Evolutionary conservation across 192 early-diverging fungal species (phyloP).

Genomic region (Gamsiella multidivaricata): DNA sequence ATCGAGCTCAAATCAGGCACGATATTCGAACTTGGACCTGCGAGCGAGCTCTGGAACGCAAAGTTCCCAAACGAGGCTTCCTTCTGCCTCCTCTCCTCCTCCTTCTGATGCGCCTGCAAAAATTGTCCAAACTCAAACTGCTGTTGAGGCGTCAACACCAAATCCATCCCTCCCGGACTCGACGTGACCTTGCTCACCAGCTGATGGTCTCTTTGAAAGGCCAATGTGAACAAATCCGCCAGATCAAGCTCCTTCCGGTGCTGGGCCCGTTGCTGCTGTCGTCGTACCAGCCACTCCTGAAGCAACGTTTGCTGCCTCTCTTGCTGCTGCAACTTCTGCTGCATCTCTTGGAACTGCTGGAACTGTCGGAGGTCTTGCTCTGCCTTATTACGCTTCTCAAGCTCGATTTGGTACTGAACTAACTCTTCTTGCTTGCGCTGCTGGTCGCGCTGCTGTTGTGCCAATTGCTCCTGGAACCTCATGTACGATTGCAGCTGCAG

Average conservation of each 20-base stretch:
- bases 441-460: conserved; percentile 28
- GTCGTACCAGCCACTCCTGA: conserved; percentile 33
- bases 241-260: conserved; percentile 27
- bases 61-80: conserved; percentile 7
- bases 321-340: conserved; percentile 18
- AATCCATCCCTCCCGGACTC: conserved; percentile 36
- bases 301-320: conserved; percentile 23
- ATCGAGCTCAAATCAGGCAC: too few species aligned
- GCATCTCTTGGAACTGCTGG: conserved; percentile 39
- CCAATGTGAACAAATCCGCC: conserved; percentile 44
- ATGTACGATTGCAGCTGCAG: conserved; percentile 47
- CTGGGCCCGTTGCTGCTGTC: conserved; percentile 31
- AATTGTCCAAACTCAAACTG: conserved; percentile 48
- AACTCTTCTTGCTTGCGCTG: conserved; percentile 24
- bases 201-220: conserved; percentile 34
- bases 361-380: conserved; percentile 42
- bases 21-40: too few species aligned
- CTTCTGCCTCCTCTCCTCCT: conserved; percentile 24
- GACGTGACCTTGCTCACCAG: conserved; percentile 22
- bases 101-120: conserved; percentile 18
- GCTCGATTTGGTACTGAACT: conserved; percentile 34
- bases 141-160: conserved; percentile 42
- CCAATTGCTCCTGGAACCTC: conserved; percentile 27
- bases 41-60: not conserved
- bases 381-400: conserved; percentile 40